Evolutionary conservation across 805 yeast genomes (phyloP).

Genomic region (Saccharomycopsis amapae): DNA sequence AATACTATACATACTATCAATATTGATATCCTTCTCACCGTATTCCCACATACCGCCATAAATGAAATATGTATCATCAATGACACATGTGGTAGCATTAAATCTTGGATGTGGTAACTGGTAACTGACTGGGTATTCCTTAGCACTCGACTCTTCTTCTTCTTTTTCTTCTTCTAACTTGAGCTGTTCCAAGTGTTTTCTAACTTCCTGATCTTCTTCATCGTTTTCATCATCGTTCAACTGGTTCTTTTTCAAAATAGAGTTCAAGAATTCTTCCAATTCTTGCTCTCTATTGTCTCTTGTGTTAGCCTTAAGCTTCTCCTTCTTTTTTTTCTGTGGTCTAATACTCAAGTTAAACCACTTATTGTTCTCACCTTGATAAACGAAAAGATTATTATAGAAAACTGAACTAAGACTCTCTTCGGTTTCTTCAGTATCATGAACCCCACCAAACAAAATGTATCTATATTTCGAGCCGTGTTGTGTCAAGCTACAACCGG

Average conservation of each 20-base stretch:
- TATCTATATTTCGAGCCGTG: slow-evolving; percentile 78
- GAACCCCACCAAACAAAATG: slow-evolving; percentile 90
- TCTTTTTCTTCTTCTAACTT: slow-evolving; percentile 33
- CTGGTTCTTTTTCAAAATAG: slow-evolving; percentile 67
- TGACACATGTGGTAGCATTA: slow-evolving; percentile 77
- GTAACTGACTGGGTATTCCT: slow-evolving; percentile 48
- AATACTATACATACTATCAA: slow-evolving; percentile 80
- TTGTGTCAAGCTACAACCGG: slow-evolving; percentile 84
- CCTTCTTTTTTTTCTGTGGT: slow-evolving; percentile 48
- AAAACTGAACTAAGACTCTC: slow-evolving; percentile 81
- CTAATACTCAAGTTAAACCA: slow-evolving; percentile 75
- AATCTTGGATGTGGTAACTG: slow-evolving; percentile 84
- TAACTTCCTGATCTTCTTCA: slow-evolving; percentile 28
- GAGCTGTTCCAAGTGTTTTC: slow-evolving; percentile 31
- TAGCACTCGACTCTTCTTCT: slow-evolving; percentile 33
- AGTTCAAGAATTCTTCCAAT: slow-evolving; percentile 72
- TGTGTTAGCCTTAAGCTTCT: slow-evolving; percentile 35
- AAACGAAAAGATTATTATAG: slow-evolving; percentile 72
- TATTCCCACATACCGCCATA: slow-evolving; percentile 88
- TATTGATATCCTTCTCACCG: slow-evolving; percentile 76
- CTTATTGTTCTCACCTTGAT: slow-evolving; percentile 78
- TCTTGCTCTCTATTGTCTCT: slow-evolving; percentile 61
- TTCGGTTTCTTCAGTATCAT: slow-evolving; percentile 91
- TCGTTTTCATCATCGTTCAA: slow-evolving; percentile 49
- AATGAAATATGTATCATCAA: slow-evolving; percentile 75